Base-by-base conservation (phyloP, 768 basidiomycete genomes). In the Cystofilobasidium macerans region DNA sequence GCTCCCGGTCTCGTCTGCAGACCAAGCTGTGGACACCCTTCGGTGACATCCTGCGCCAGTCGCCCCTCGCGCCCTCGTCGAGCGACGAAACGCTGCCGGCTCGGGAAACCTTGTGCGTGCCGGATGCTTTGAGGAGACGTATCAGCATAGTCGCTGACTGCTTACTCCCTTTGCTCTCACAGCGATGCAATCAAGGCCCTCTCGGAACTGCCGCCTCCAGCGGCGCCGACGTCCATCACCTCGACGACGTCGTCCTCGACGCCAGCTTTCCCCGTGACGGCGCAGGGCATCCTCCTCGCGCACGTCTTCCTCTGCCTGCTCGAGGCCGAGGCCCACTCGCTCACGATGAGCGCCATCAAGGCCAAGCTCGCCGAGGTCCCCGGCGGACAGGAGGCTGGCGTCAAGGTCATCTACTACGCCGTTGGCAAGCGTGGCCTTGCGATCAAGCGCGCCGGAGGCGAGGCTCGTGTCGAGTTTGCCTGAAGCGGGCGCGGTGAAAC, bases 341-440 rank as follows among this genome's bases (percentile, higher is more conserved):
- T 59, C 20, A 47, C 64, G 42, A 65, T 65, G 64, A 57, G 64
- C n/a, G 57, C 57, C 43, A 45, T 59, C 13, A 65, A 65, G 38
- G 13, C 42, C 18, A 35, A 32, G n/a, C 40, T 65, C n/a, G 58
- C 45, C 0, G 28, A 48, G 33, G 30, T 57, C 3, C 45, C 45
- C 5, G 62, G 35, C 24, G 47, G 62, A 18, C 48, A 45, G 62
- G 48, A 38, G 24, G 33, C 32, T 22, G 64, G 33, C 18, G 45
- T 32, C 18, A 65, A 65, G 64, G 26, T n/a, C 24, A 56, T 65
- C 33, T 65, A 65, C 35, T 65, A 45, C 43, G 64, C 54, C 4
- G 64, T 65, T 8, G 64, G 64, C 33, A 65, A 65, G 64, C 47
- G 64, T 24, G 64, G 64, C n/a, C 45, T 65, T 20, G 58, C 57